Evolutionary conservation across 768 basidiomycete species (phyloP).

Genomic region (Favolaschia claudopus): DNA sequence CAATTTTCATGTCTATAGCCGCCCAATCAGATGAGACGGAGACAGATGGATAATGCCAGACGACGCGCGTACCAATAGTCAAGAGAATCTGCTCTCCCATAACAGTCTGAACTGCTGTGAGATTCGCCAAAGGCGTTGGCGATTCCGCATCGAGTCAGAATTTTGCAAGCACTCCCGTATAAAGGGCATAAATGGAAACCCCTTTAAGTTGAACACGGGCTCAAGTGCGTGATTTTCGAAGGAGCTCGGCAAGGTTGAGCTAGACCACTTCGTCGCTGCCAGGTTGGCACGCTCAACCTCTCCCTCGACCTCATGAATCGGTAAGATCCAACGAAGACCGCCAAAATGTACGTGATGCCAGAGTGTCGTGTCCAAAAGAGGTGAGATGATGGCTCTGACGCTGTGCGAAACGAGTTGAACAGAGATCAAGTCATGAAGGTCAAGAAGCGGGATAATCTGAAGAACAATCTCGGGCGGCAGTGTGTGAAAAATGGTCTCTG

Average conservation of each 20-base stretch:
- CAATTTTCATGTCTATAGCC: too few species aligned
- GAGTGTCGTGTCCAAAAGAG: neutral
- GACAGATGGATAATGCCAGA: too few species aligned
- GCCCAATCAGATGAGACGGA: too few species aligned
- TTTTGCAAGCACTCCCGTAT: neutral
- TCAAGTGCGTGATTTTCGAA: too few species aligned
- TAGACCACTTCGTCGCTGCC: neutral
- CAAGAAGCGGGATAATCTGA: neutral
- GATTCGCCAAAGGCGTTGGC: neutral
- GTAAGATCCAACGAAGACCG: constrained; percentile 5
- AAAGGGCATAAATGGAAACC: neutral
- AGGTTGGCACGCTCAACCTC: constrained; percentile 1
- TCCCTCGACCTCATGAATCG: neutral
- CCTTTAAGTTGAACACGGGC: neutral
- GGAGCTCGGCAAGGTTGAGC: neutral
- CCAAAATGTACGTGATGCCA: neutral
- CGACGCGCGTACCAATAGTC: too few species aligned
- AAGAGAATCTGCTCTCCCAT: too few species aligned
- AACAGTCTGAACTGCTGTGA: constrained; percentile 5
- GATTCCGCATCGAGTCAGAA: constrained; percentile 3
- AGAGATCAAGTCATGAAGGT: neutral
- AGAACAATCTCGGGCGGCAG: neutral
- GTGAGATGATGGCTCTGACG: neutral
- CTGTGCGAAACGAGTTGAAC: neutral
- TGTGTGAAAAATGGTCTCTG: neutral